Percentiles rank a stretch among this genome's conserved stretches.
Conservation (phyloP, 1,139 yeast genomes). For the Magnusiomyces magnusii region DNA sequence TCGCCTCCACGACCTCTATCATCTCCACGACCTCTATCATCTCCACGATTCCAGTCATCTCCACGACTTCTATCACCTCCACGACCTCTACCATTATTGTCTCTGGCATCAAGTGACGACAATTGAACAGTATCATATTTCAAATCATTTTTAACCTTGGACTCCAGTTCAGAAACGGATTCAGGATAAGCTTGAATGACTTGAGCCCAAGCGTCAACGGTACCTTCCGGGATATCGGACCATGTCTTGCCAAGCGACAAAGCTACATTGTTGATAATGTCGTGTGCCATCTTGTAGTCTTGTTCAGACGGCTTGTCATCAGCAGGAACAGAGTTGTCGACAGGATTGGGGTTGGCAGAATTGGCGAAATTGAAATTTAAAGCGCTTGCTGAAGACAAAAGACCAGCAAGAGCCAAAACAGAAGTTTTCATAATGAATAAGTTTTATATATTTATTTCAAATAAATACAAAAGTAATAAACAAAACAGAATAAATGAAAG, state of each 20-base stretch:
- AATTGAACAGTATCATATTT: slow-evolving; percentile 30
- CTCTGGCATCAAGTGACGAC: no score
- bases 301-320: neutral
- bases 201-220: slow-evolving; percentile 27
- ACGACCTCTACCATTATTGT: no score
- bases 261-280: slow-evolving; percentile 20
- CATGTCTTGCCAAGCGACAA: slow-evolving; percentile 23
- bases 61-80: no score
- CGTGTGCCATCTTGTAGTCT: neutral
- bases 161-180: slow-evolving; percentile 14
- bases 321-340: neutral
- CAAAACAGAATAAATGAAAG: neutral
- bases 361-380: no score
- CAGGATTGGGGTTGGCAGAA: neutral
- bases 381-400: neutral
- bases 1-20: no score
- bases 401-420: neutral
- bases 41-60: no score
- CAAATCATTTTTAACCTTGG: slow-evolving; percentile 9
- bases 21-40: no score
- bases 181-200: slow-evolving; percentile 18
- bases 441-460: no score
- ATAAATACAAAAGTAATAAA: no score
- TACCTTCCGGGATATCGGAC: slow-evolving; percentile 25
- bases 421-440: neutral